Conservation (phyloP, 2,329 filamentous ascomycete genomes). For the Podosphaera fusca region DNA sequence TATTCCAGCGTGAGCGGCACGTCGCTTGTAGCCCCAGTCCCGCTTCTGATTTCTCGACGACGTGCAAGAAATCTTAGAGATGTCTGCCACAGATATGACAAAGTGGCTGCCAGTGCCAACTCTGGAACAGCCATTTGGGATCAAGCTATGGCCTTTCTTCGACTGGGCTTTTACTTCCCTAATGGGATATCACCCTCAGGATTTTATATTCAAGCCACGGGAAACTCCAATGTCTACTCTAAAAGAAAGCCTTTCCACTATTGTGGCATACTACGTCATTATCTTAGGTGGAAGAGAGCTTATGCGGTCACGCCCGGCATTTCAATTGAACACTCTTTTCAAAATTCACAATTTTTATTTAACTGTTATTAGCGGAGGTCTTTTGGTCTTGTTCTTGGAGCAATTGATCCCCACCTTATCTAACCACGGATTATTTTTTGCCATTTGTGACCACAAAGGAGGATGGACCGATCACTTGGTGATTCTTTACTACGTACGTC, state of each 20-base stretch:
- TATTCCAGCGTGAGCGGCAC: not conserved
- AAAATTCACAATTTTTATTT: constrained; percentile 12
- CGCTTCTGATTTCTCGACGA: not conserved
- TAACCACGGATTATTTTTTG: constrained; percentile 59
- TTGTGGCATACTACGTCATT: constrained; percentile 10
- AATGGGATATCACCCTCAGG: constrained; percentile 7
- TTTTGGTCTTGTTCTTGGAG: constrained; percentile 11
- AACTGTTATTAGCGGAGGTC: constrained; percentile 8
- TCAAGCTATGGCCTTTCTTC: constrained; percentile 7
- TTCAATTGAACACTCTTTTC: constrained; percentile 11
- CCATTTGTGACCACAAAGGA: constrained; percentile 54
- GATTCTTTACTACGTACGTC: constrained; percentile 66
- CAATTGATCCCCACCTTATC: constrained; percentile 11
- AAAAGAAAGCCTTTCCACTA: constrained; percentile 6
- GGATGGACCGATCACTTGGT: constrained; percentile 90
- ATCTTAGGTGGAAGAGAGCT: constrained; percentile 12
- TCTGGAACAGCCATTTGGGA: constrained; percentile 1
- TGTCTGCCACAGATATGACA: not conserved
- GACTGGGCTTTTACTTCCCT: constrained; percentile 7
- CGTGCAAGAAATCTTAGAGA: not conserved
- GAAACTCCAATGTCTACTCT: constrained; percentile 12
- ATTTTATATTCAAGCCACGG: constrained; percentile 8
- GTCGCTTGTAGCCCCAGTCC: too few species aligned
- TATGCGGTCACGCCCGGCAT: constrained; percentile 9
- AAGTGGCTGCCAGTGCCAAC: not conserved